A percentile compares a stretch with the other conserved stretches of the same genome.
phyloP scores from a whole-genome alignment of 257 asterid species.

The Galeopsis tetrahit region DNA sequence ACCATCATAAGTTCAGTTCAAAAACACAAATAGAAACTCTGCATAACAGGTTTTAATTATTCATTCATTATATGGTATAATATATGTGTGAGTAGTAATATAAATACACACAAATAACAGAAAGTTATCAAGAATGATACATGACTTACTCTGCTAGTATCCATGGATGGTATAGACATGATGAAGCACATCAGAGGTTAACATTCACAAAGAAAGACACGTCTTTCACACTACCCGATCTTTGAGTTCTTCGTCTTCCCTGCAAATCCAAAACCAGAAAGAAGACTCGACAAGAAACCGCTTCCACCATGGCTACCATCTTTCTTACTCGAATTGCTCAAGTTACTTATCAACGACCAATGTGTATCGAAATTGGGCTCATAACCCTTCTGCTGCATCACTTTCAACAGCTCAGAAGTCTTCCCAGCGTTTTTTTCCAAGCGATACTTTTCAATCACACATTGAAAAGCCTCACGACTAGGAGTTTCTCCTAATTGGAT shows the following conservation, averaged over 20 bases:
- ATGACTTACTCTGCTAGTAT: too few relatives aligned
- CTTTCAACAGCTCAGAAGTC: constrained; percentile 55
- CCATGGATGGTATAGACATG: neutral
- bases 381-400: constrained; percentile 77
- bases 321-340: constrained; percentile 49
- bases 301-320: constrained; percentile 32
- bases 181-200: neutral
- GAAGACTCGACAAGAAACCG: constrained; percentile 68
- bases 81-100: too few relatives aligned
- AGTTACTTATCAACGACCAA: constrained; percentile 78
- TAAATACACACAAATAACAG: too few relatives aligned
- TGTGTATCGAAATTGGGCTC: constrained; percentile 85
- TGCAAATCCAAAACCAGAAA: constrained; percentile 60
- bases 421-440: constrained; percentile 48
- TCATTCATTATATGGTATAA: too few relatives aligned
- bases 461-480: constrained; percentile 55
- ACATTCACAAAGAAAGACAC: neutral
- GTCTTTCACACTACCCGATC: constrained; percentile 5
- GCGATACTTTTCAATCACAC: constrained; percentile 55
- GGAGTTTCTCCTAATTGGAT: constrained; percentile 67
- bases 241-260: constrained; percentile 13
- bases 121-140: neutral
- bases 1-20: too few relatives aligned
- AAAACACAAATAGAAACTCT: too few relatives aligned
- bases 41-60: too few relatives aligned